phyloP scores from a whole-genome alignment of 106 monocot species.

The Apostasia ramifera region DNA sequence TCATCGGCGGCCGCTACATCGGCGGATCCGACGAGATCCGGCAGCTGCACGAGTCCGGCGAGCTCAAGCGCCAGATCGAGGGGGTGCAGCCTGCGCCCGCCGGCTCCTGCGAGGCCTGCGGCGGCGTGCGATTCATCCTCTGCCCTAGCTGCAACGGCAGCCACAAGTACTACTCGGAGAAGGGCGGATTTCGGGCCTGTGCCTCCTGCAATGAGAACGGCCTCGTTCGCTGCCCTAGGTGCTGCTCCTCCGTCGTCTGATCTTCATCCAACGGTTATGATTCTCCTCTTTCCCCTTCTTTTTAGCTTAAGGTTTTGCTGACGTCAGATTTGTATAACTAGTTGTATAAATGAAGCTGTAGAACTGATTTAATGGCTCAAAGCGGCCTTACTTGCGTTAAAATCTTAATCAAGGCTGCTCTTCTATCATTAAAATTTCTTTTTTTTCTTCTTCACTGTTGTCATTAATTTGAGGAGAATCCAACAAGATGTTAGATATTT shows the following conservation, averaged over 20 bases:
- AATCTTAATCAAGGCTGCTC: too few species aligned
- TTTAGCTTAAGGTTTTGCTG: too few species aligned
- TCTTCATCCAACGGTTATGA: constrained; percentile 4
- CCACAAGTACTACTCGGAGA: constrained; percentile 54
- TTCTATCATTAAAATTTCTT: too few species aligned
- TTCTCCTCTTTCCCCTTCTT: not conserved
- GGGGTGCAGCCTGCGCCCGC: constrained; percentile 23
- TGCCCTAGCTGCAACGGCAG: constrained; percentile 61
- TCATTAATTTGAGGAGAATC: too few species aligned
- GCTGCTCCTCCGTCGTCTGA: constrained; percentile 24
- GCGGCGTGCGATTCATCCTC: constrained; percentile 53
- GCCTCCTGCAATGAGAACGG: constrained; percentile 81
- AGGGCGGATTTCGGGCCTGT: constrained; percentile 60
- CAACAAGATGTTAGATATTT: too few species aligned
- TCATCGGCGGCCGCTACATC: constrained; percentile 60
- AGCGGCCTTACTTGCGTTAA: too few species aligned
- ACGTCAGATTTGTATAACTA: too few species aligned
- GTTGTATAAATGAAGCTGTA: too few species aligned
- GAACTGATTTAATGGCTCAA: too few species aligned
- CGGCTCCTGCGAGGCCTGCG: constrained; percentile 42
- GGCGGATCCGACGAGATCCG: constrained; percentile 81
- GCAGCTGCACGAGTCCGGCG: constrained; percentile 57
- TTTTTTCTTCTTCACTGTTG: too few species aligned
- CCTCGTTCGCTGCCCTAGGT: constrained; percentile 53
- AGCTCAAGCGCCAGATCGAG: constrained; percentile 43